phyloP scores from a whole-genome alignment of 768 basidiomycete species.

The Pholiota microspora region DNA sequence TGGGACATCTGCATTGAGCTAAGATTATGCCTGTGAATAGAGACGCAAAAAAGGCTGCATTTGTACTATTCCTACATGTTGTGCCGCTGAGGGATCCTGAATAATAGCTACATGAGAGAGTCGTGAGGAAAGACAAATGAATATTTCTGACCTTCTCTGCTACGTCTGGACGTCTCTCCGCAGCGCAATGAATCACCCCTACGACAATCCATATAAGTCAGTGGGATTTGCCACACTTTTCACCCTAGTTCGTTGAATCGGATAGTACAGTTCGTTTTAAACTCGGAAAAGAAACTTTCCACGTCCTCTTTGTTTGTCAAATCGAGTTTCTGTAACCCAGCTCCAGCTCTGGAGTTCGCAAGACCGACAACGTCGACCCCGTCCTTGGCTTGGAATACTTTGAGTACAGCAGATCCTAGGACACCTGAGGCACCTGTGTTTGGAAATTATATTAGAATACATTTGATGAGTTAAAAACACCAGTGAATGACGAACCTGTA shows the following conservation, averaged over 20 bases:
- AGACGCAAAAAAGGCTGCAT: not conserved
- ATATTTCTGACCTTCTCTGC: slow-evolving; percentile 73
- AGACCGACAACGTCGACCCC: slow-evolving; percentile 58
- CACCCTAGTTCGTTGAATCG: not conserved
- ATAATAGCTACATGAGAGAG: slow-evolving; percentile 1
- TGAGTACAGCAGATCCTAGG: slow-evolving; percentile 76
- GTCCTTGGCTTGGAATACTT: slow-evolving; percentile 51
- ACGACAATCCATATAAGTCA: not conserved
- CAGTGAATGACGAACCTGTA: slow-evolving; percentile 40
- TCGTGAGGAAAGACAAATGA: not conserved
- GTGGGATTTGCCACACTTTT: not conserved
- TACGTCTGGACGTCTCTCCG: slow-evolving; percentile 89
- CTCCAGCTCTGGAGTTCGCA: slow-evolving; percentile 64
- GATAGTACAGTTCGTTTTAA: slow-evolving; percentile 64
- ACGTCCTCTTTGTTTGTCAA: slow-evolving; percentile 59
- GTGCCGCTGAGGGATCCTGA: slow-evolving; percentile 69
- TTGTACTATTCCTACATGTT: slow-evolving; percentile 41
- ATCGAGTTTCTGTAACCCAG: slow-evolving; percentile 59
- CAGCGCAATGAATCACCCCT: slow-evolving; percentile 95
- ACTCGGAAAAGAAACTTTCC: slow-evolving; percentile 49
- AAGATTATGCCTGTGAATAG: slow-evolving; percentile 1
- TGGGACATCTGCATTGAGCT: slow-evolving; percentile 84
- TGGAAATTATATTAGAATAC: not conserved
- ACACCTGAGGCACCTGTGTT: slow-evolving; percentile 85
- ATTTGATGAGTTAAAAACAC: not conserved